Conservation (phyloP, 2,329 filamentous ascomycete species). For the Aphanocladium album region DNA sequence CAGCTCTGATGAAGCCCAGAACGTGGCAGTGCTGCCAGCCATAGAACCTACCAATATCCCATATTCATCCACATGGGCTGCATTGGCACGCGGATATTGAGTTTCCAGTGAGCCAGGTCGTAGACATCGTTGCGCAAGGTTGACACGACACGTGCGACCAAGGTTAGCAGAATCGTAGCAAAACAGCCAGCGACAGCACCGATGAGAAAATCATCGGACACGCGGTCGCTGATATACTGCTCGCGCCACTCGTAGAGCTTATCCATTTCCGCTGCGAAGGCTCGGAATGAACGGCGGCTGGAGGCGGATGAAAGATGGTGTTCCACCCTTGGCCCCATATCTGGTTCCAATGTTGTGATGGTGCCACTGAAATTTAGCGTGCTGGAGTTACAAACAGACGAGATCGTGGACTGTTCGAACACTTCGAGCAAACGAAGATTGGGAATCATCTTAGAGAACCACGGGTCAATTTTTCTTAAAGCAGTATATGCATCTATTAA, state of each 20-base stretch:
- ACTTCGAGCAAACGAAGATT: too few relatives aligned
- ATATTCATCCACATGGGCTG: conserved; percentile 60
- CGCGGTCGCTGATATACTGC: background rate
- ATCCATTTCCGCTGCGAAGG: background rate
- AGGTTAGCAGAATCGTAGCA: conserved; percentile 31
- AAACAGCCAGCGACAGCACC: conserved; percentile 1
- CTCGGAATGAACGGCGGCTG: background rate
- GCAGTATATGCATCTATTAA: background rate
- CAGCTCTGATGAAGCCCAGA: background rate
- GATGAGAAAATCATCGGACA: conserved; percentile 7
- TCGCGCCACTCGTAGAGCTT: background rate
- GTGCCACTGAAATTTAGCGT: background rate
- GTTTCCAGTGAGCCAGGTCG: conserved; percentile 50
- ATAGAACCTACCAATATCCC: conserved; percentile 50
- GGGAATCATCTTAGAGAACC: too few relatives aligned
- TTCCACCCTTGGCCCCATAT: background rate
- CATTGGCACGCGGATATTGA: conserved; percentile 44
- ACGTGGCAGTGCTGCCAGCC: background rate
- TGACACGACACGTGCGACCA: conserved; percentile 17
- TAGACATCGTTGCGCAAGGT: conserved; percentile 33
- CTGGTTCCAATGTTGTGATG: background rate
- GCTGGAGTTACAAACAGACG: background rate
- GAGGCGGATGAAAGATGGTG: background rate
- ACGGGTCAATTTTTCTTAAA: background rate
- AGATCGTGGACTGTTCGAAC: too few relatives aligned